Conservation (phyloP, 148 eudicot genomes). For the Vaccinium corymbosum region DNA sequence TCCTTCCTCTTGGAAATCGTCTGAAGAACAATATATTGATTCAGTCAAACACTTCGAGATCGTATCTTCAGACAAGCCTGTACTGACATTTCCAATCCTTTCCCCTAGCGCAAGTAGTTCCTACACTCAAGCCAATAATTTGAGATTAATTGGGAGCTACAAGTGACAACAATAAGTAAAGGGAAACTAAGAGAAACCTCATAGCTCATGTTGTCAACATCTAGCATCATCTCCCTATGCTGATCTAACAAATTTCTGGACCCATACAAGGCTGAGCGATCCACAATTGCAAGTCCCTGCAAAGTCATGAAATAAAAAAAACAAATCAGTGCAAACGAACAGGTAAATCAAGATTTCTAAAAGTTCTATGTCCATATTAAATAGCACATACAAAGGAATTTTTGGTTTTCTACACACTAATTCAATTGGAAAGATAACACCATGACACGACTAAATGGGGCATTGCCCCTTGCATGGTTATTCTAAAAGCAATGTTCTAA, state of each 20-base stretch:
- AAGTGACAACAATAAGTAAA: background rate
- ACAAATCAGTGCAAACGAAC: background rate
- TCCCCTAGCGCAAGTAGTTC: conserved; percentile 89
- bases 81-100: conserved; percentile 82
- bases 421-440: background rate
- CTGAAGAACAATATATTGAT: conserved; percentile 65
- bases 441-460: too few species aligned
- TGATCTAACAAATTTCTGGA: conserved; percentile 59
- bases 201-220: conserved; percentile 70
- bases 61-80: conserved; percentile 68
- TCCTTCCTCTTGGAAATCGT: conserved; percentile 55
- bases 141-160: conserved; percentile 12
- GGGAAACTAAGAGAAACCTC: conserved; percentile 32
- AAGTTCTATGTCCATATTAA: background rate
- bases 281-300: conserved; percentile 64
- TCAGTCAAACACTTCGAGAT: conserved; percentile 57
- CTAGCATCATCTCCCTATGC: conserved; percentile 85
- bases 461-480: too few species aligned
- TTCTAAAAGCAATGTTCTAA: too few species aligned
- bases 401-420: background rate
- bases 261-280: conserved; percentile 52
- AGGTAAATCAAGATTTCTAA: background rate
- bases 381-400: background rate
- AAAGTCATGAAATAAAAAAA: conserved; percentile 10
- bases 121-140: conserved; percentile 38